phyloP scores from a whole-genome alignment of 139 green algal species.

The Coccomyxa sp. region DNA sequence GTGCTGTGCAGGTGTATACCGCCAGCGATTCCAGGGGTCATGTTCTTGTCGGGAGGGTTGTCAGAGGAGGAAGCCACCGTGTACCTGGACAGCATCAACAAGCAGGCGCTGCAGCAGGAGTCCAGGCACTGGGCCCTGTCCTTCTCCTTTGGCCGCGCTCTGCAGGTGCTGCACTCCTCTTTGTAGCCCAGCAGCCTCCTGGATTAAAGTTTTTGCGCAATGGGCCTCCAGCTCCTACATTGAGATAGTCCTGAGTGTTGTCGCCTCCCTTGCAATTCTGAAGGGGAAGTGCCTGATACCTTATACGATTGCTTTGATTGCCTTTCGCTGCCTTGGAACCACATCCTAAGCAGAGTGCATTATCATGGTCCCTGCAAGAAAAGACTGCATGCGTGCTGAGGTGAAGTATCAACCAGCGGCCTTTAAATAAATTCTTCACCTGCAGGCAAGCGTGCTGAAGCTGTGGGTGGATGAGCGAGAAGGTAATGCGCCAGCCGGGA shows the following conservation, averaged over 20 bases:
- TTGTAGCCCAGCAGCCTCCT: too few relatives aligned
- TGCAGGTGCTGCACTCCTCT: conserved; percentile 63
- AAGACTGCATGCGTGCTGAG: too few relatives aligned
- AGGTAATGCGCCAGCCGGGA: neutral
- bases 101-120: conserved; percentile 26
- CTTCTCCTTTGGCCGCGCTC: conserved; percentile 90
- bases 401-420: too few relatives aligned
- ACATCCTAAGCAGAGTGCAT: too few relatives aligned
- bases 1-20: conserved; percentile 64
- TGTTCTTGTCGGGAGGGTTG: conserved; percentile 94
- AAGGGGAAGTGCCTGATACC: too few relatives aligned
- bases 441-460: conserved; percentile 51
- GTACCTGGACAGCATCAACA: conserved; percentile 70
- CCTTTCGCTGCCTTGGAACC: neutral
- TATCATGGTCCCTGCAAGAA: too few relatives aligned
- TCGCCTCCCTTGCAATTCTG: neutral
- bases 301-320: neutral
- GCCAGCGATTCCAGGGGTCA: conserved; percentile 83
- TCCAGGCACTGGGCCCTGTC: conserved; percentile 81
- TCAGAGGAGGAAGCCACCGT: conserved; percentile 70
- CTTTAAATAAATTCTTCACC: too few relatives aligned
- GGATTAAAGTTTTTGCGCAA: neutral
- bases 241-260: neutral
- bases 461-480: conserved; percentile 39
- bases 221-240: neutral